Conservation (phyloP, 208 protist genomes). For the Trichomonas tenax region DNA sequence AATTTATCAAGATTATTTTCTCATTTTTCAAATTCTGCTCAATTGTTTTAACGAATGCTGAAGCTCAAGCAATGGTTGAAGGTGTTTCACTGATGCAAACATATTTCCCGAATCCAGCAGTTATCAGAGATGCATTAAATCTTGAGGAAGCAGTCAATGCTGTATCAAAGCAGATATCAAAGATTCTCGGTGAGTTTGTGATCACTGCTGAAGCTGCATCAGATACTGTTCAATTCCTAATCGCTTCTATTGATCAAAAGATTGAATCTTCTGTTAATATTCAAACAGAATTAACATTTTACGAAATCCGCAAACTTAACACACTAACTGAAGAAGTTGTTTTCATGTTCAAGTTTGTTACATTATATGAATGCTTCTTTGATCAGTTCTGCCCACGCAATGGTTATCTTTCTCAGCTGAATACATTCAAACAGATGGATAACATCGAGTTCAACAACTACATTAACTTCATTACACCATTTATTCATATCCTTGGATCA, state of each 20-base stretch:
- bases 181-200: not conserved
- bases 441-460: not conserved
- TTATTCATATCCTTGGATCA: not conserved
- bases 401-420: not conserved
- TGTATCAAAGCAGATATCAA: not conserved
- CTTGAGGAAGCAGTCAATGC: not conserved
- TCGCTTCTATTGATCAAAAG: not conserved
- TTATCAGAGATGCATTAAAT: not conserved
- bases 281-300: not conserved
- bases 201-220: not conserved
- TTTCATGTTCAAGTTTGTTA: not conserved
- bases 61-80: not conserved
- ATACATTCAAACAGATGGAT: not conserved
- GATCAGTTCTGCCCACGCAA: not conserved
- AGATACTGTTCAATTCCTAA: not conserved
- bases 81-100: not conserved
- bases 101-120: not conserved
- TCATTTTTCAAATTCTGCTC: not conserved
- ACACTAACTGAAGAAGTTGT: not conserved
- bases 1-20: not conserved
- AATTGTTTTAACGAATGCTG: not conserved
- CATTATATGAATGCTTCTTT: not conserved
- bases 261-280: not conserved
- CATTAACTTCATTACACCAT: not conserved
- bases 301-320: not conserved